Evolutionary conservation across 2,329 filamentous ascomycete species (phyloP), one percentile per base, ranked within the genome.

Genomic region (Colletotrichum incanum): DNA sequence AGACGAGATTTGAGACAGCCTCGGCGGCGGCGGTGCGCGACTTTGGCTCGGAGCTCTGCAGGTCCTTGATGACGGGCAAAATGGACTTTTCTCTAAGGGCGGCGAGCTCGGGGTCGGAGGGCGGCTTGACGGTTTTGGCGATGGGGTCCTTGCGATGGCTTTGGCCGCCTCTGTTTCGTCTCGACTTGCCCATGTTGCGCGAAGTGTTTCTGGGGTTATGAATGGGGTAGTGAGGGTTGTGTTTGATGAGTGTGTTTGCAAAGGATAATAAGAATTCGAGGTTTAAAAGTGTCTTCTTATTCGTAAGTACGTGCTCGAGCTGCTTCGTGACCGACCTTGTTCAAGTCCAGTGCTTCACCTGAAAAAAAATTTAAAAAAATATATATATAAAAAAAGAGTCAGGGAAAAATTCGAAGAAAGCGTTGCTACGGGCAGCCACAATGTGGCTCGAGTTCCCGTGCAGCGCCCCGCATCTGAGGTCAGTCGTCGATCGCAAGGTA

Each of bases 21-120:
- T 82, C 81, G 9, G 91, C 90, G 14, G 91, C 91, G 2, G 87
- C 79, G 7, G 88, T 87, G 66, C 91, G 87, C n/a, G 85, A 86
- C 78, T 89, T 90, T 61, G 88, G 83, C 52, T 92, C 88, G 43
- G 88, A 77, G 77, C 87, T 90, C 76, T 89, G 85, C 50, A 93
- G 83, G 75, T 92, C 87, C 73, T 86, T 86, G 72, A 93, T 83
- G 55, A 91, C 86, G 23, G 91, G 91, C 45, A 93, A 81, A 77
- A 93, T 90, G 79, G 88, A 89, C 80, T 86, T 83, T 73, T 92
- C 90, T 43, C 91, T 86, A 54, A 93, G 85, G 16, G 89, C 89
- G 28, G 88, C 87, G 66, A 92, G 86, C 78, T 91, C 89, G 8
- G 91, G 90, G 77, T 92, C 90, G 2, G 89, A 83, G 5, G 89